Base-by-base conservation (phyloP, 257 asterid genomes). In the Primulina eburnea region DNA sequence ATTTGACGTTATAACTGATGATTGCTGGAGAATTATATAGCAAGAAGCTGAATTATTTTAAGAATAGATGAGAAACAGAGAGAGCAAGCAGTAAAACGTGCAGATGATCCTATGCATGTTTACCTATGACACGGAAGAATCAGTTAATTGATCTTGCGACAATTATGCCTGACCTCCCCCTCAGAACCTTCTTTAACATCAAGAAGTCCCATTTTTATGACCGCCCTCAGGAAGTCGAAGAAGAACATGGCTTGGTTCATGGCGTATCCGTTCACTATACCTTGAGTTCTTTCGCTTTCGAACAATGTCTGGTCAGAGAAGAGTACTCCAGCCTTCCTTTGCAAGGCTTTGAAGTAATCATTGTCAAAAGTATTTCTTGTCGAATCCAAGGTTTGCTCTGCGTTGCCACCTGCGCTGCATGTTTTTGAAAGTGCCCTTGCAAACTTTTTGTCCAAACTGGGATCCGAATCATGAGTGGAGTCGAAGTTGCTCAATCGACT, bases 221-320 rank as follows among this genome's bases (percentile, higher is more conserved):
- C 85, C 2, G 96, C 97, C 75, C 70, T 85, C 72, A 81, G 96
- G 82, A 93, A 93, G 53, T 90, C 87, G 12, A 89, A 47, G 89
- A 87, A 89, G 78, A 93, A 93, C 90, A 83, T 78, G 55, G 97
- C 97, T 78, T 78, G 80, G 73, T 93, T 90, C 78, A 82, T 53
- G 2, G 99, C 86, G 35, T 89, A 93, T 0, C 66, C 88, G 26
- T 82, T 80, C 21, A 93, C 96, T 2, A 85, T 61, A 1, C 91
- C 88, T 43, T 87, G 81, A 2, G 99, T 93, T 24, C 52, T 70
- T 0, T 83, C 81, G 21, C 86, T 60, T 0, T 68, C 83, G 18
- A 75, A 83, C 40, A 93, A 84, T 0, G 99, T 86, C 80, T 93
- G 97, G 80, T 93, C 99, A 2, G 97, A 87, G 77, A 85, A 81